Base-by-base conservation (phyloP, 148 eudicot genomes). In the Rheum nobile region DNA sequence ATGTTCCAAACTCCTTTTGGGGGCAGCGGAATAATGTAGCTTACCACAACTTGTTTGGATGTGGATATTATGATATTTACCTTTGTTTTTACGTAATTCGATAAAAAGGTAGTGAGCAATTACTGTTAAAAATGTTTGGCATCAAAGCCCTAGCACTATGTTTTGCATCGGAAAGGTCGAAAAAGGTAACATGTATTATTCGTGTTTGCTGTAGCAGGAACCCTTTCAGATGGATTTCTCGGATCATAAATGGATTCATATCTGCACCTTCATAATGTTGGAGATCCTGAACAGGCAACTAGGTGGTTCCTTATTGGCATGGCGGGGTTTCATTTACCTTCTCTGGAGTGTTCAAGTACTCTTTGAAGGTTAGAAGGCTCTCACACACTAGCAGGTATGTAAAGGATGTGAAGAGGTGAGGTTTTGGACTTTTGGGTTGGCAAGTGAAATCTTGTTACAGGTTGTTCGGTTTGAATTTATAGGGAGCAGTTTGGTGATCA, bases 191-290 rank as follows among this genome's bases (percentile, higher is more conserved):
- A 38, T 38, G 21, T 46, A 41, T 75, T 71, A 34, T 46, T 24
- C 68, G 17, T 72, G 7, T 65, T 65, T 21, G 79, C 32, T 39
- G 73, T 43, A 67, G 39, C 83, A 83, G 86, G 86, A 83, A 83
- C 73, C 80, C 77, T 41, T 0, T 78, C 52, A 78, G 71, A 13
- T 78, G 81, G 86, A 78, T 75, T 74, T 57, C 0, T 28, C 78
- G 48, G 47, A 70, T 75, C 21, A 71, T 35, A 67, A 31, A 4
- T 74, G 71, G 82, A 72, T 70, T 71, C 61, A 19, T 54, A 1
- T 67, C 76, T 70, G 67, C 16, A 57, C 32, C 67, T 26, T 57
- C 67, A 24, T 57, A 57, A 28, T 5, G 11, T 32, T 65, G 41
- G 11, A 65, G 39, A 32, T 31, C 9, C 21, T 8, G 41, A 65